Percentiles rank a stretch among this genome's conserved stretches.
These are phyloP conservation scores for Pulicaria dysenterica DNA, from an alignment of 129 eudicot species.

Conservation along the genomic window DNA sequence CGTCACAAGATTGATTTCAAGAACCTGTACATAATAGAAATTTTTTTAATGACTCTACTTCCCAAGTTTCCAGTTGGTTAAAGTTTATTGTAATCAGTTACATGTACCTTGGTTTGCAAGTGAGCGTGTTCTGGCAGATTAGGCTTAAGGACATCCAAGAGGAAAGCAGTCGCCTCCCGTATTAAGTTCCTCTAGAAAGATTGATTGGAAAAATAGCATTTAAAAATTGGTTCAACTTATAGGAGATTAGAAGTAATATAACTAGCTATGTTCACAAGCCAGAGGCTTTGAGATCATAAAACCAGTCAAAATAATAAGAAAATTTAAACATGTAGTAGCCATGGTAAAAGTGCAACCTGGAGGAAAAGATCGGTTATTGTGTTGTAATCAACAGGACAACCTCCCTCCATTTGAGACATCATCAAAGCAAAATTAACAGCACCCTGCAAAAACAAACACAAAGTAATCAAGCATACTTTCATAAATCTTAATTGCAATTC, in stretches of 20 bases:
- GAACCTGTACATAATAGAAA: conserved; percentile 51
- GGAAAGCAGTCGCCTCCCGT: conserved; percentile 97
- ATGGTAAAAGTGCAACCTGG: conserved; percentile 51
- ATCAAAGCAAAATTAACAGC: conserved; percentile 98
- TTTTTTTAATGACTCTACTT: not conserved
- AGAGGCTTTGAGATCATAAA: conserved; percentile 6
- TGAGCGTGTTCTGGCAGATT: conserved; percentile 83
- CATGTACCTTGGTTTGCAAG: conserved; percentile 83
- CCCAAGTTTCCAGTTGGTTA: not conserved
- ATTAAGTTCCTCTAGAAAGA: conserved; percentile 85
- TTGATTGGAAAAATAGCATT: not conserved
- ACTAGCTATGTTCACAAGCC: not conserved
- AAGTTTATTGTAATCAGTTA: conserved; percentile 4
- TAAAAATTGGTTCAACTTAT: not conserved
- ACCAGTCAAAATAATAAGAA: not conserved
- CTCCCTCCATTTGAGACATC: conserved; percentile 99
- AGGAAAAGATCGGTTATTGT: conserved; percentile 99
- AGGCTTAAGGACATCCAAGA: conserved; percentile 95
- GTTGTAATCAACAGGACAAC: conserved; percentile 96
- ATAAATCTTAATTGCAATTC: not conserved
- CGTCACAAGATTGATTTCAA: conserved; percentile 96
- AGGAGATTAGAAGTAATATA: not conserved
- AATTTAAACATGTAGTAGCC: not conserved
- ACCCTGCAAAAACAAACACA: conserved; percentile 55
- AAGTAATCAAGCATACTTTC: not conserved